Conservation (phyloP, 805 yeast genomes). For the Cyberlindnera meyerae region DNA sequence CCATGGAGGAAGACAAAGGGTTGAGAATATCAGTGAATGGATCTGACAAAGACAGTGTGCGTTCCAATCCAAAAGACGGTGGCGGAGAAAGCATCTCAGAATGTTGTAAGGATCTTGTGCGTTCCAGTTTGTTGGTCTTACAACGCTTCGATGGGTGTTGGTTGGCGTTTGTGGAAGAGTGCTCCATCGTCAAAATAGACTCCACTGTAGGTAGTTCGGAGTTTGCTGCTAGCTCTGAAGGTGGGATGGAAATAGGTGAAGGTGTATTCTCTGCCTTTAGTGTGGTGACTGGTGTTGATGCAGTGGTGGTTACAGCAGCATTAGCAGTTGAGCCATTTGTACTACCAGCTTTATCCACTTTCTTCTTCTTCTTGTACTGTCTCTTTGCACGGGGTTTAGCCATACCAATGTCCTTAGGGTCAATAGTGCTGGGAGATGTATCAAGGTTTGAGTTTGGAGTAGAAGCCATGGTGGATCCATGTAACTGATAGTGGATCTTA, state of each 20-base stretch:
- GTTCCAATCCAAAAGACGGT: background rate
- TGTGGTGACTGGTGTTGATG: too few species aligned
- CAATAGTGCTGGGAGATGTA: constrained; percentile 21
- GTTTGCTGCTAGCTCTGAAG: constrained; percentile 10
- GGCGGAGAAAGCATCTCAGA: constrained; percentile 6
- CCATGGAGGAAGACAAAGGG: background rate
- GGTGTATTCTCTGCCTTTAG: constrained; percentile 18
- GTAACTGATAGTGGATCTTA: constrained; percentile 9
- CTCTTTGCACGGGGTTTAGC: constrained; percentile 18
- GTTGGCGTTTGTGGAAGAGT: background rate
- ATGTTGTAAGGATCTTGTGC: constrained; percentile 15
- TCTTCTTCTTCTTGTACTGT: constrained; percentile 22
- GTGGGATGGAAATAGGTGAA: constrained; percentile 20
- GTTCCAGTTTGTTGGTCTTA: constrained; percentile 13
- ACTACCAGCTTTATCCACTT: background rate
- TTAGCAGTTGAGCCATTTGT: too few species aligned
- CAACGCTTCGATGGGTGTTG: constrained; percentile 13
- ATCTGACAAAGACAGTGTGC: background rate
- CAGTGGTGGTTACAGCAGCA: too few species aligned
- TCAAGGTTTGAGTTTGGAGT: constrained; percentile 9
- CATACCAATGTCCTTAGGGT: constrained; percentile 22
- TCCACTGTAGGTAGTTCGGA: constrained; percentile 15
- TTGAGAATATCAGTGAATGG: background rate
- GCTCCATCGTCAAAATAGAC: constrained; percentile 2
- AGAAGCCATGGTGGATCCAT: constrained; percentile 4